Base-by-base conservation (phyloP, 2,329 filamentous ascomycete genomes). In the Remersonia thermophila region DNA sequence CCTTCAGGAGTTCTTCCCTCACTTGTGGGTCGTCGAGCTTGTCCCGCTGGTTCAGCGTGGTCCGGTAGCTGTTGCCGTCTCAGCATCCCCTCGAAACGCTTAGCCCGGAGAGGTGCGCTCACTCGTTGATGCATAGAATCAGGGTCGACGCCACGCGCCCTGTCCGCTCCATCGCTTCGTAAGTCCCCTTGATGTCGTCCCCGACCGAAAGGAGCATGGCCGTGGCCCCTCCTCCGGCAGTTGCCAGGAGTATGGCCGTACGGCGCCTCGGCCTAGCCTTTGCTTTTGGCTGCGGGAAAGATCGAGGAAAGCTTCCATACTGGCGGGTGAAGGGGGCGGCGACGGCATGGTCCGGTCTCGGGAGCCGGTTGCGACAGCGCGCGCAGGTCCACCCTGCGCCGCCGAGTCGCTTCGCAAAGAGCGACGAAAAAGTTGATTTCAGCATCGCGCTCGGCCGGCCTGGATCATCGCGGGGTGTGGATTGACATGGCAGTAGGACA, bases 91-190 rank as follows among this genome's bases (percentile, higher is more conserved):
- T 8, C 17, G 16, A 18, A 12, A 9, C 23, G 10, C 23, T 15
- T 12, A n/a, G 7, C 7, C n/a, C 3, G 4, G n/a, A 12, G 11
- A 26, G 32, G 1, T 25, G 16, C 12, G 14, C 50, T 42, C 66
- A 93, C 85, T 94, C 89, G 53, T 89, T 87, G 46, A 96, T 91
- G 61, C 82, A 87, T 39, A 93, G 65, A 11, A 73, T 74, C 49
- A 96, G 59, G 18, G 83, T 75, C 17, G 71, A 66, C 9, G 78
- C 77, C 15, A 96, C 89, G 43, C 89, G 73, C 7, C 82, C 81
- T 25, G 82, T 81, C 46, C 89, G 72, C 60, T 85, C 78, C 2
- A 73, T 73, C 9, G 83, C 82, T 35, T 79, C 73, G 54, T 83
- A 89, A 25, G 71, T 69, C 62, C 83, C 77, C 56, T 80, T 82